Conservation (phyloP, 306 rosid genomes). For the Quercus ilex region DNA sequence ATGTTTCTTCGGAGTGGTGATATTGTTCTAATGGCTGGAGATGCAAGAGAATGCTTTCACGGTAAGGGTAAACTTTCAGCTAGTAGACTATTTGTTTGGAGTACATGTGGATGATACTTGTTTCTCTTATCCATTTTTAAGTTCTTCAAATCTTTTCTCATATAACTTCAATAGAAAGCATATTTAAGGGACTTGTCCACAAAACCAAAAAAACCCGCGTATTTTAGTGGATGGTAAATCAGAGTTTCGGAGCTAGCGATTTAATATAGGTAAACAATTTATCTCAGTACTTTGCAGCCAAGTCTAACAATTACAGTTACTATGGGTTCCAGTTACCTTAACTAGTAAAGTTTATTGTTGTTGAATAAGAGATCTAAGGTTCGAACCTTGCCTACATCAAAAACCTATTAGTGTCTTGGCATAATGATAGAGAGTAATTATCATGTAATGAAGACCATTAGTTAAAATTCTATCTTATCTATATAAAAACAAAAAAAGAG, state of each 20-base stretch:
- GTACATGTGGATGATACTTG: not conserved
- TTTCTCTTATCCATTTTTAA: not conserved
- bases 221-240: not conserved
- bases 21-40: slow-evolving; percentile 93
- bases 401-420: too few relatives aligned
- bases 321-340: too few relatives aligned
- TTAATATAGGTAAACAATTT: not conserved
- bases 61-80: slow-evolving; percentile 45
- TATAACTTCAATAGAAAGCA: not conserved
- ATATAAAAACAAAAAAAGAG: too few relatives aligned
- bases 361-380: too few relatives aligned
- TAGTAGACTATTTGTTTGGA: not conserved
- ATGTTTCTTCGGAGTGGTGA: slow-evolving; percentile 98
- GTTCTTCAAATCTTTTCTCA: not conserved
- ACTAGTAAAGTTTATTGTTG: too few relatives aligned
- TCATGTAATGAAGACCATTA: not conserved
- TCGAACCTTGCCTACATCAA: too few relatives aligned
- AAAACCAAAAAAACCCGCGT: too few relatives aligned
- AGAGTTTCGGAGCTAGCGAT: not conserved
- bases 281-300: too few relatives aligned
- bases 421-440: too few relatives aligned
- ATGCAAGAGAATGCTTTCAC: slow-evolving; percentile 90
- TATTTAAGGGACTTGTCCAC: not conserved
- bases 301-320: too few relatives aligned
- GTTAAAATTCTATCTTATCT: not conserved